phyloP scores from a whole-genome alignment of 371 early-diverging fungal species.

The Apophysomyces trapeziformis region DNA sequence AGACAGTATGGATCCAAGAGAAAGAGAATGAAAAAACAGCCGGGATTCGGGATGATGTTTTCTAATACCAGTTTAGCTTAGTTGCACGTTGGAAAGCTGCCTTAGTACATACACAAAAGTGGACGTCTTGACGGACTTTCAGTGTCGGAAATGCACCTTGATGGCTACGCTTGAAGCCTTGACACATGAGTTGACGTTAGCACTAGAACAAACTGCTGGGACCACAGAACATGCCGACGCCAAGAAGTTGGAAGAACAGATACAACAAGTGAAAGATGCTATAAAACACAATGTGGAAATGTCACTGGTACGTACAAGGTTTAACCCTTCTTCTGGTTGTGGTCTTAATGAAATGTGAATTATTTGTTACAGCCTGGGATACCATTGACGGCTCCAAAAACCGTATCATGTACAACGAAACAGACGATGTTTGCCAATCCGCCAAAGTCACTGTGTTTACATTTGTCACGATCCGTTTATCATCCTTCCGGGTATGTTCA shows the following conservation, averaged over 20 bases:
- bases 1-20: slow-evolving; percentile 34
- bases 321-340: neutral
- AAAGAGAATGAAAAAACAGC: slow-evolving; percentile 1
- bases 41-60: neutral
- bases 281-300: slow-evolving; percentile 44
- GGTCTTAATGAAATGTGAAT: neutral
- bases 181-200: slow-evolving; percentile 33
- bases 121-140: slow-evolving; percentile 74
- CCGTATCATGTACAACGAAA: slow-evolving; percentile 53
- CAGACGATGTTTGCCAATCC: slow-evolving; percentile 70
- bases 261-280: slow-evolving; percentile 39
- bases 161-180: slow-evolving; percentile 60
- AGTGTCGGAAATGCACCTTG: slow-evolving; percentile 77
- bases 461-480: slow-evolving; percentile 75
- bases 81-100: slow-evolving; percentile 70
- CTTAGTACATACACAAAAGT: slow-evolving; percentile 70
- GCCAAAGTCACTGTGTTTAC: slow-evolving; percentile 69
- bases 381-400: slow-evolving; percentile 29
- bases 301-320: slow-evolving; percentile 27
- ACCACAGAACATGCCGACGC: neutral
- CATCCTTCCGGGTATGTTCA: slow-evolving; percentile 64
- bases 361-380: slow-evolving; percentile 37
- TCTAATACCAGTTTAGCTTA: slow-evolving; percentile 28
- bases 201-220: slow-evolving; percentile 12
- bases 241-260: slow-evolving; percentile 28